These are phyloP conservation scores for Phytomonas sp. DNA, from an alignment of 208 protist genomes.

Conservation along the genomic window DNA sequence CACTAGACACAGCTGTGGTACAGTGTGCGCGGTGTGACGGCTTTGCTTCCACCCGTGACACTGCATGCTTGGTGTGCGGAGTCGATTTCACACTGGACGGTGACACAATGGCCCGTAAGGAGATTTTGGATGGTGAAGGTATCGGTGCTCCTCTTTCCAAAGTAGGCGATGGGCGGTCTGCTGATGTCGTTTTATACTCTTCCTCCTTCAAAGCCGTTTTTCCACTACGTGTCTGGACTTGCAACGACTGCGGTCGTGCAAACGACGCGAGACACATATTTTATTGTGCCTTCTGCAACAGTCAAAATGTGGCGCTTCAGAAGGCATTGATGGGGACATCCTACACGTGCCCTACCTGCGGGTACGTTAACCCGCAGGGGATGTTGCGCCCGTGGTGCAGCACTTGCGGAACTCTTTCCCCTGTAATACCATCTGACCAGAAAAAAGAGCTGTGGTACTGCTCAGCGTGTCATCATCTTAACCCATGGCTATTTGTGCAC, in stretches of 20 bases:
- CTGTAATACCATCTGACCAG: constrained; percentile 1
- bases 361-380: constrained; percentile 10
- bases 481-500: constrained; percentile 30
- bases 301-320: constrained; percentile 4
- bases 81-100: not conserved
- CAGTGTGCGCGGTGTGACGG: constrained; percentile 40
- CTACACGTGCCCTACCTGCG: not conserved
- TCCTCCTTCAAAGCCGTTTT: constrained; percentile 17
- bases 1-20: constrained; percentile 33
- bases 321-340: not conserved
- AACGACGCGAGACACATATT: constrained; percentile 56
- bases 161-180: constrained; percentile 14
- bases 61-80: constrained; percentile 7
- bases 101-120: not conserved
- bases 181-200: constrained; percentile 10
- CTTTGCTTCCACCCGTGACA: constrained; percentile 26
- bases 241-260: constrained; percentile 31
- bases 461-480: constrained; percentile 26
- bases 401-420: constrained; percentile 7
- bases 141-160: constrained; percentile 5
- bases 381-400: constrained; percentile 14
- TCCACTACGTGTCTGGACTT: constrained; percentile 61
- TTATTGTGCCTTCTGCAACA: constrained; percentile 36
- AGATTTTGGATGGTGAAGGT: not conserved
- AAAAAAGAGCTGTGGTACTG: constrained; percentile 29